Evolutionary conservation across 306 rosid species (phyloP).

Genomic region (Dryas octopetala): DNA sequence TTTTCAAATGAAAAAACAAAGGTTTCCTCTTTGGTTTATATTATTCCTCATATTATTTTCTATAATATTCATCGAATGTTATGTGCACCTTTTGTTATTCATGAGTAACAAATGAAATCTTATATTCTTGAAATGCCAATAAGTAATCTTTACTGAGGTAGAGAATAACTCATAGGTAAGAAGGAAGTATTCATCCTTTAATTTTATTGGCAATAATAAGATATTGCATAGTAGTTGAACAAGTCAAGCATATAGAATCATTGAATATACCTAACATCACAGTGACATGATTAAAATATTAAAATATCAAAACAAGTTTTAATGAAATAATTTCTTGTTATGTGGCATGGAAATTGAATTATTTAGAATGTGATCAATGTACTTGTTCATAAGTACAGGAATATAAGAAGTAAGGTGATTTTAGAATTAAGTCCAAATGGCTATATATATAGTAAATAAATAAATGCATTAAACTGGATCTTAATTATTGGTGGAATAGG

Average conservation of each 20-base stretch:
- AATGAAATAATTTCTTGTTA: not conserved
- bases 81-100: constrained; percentile 13
- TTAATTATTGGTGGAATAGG: not conserved
- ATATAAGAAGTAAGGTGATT: not conserved
- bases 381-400: not conserved
- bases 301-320: not conserved
- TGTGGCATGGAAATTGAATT: not conserved
- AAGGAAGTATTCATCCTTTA: not conserved
- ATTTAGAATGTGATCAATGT: not conserved
- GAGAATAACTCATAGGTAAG: not conserved
- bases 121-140: not conserved
- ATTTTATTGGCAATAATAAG: not conserved
- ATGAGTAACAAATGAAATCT: constrained; percentile 5
- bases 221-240: not conserved
- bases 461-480: not conserved
- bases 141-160: not conserved
- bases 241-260: not conserved
- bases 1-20: constrained; percentile 80
- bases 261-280: not conserved
- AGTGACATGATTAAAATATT: not conserved
- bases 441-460: not conserved
- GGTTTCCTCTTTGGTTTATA: constrained; percentile 45
- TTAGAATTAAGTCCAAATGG: not conserved
- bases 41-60: constrained; percentile 5
- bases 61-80: constrained; percentile 11